Base-by-base conservation (phyloP, 1,284 basidiomycete species). In the Marasmius oreades region DNA sequence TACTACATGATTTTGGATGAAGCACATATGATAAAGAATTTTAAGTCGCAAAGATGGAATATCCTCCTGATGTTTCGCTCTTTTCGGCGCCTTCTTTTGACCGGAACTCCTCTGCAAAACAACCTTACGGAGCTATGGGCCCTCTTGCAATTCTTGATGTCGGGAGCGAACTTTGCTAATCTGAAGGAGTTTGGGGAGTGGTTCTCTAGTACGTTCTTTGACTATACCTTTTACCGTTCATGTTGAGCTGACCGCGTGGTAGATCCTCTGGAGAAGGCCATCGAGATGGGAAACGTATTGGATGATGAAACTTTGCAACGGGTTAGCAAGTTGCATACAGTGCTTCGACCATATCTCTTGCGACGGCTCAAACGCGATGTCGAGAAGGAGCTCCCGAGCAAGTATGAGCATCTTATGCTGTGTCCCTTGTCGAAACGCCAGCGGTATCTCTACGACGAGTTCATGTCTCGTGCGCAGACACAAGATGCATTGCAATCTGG, bases 1-100 rank as follows among this genome's bases (percentile, higher is more conserved):
- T 93, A 94, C 68, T 98, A 98, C 68, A 92, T 98, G 86, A 88
- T 98, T 61, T 82, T 98, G 11, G 95, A 97, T 70, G 95, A 98
- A 73, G 95, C 95, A 7, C 95, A 98, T 68, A 96, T 98, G 85
- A 97, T 98, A 85, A 98, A 98, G 76, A 98, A 98, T 73, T 98
- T 97, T 75, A 89, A 90, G 63, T 93, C 91, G 0, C 94, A 98
- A 71, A 84, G 95, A 48, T 98, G 95, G 95, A 94, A 95, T 68
- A 95, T 89, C 12, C 73, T 98, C 28, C 79, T 98, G n/a, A 92
- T 94, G 77, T 97, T 98, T 75, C 88, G 93, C 52, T 93, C 94
- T 3, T 90, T 92, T 65, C 85, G 93, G 28, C 85, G 95, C 7
- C 73, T 98, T 18, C 78, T 98, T 51, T 75, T 98, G 52, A 98